A percentile compares a stretch with the other conserved stretches of the same genome.
phyloP scores from a whole-genome alignment of 1,284 basidiomycete genomes.

The Apiotrichum veenhuisii region DNA sequence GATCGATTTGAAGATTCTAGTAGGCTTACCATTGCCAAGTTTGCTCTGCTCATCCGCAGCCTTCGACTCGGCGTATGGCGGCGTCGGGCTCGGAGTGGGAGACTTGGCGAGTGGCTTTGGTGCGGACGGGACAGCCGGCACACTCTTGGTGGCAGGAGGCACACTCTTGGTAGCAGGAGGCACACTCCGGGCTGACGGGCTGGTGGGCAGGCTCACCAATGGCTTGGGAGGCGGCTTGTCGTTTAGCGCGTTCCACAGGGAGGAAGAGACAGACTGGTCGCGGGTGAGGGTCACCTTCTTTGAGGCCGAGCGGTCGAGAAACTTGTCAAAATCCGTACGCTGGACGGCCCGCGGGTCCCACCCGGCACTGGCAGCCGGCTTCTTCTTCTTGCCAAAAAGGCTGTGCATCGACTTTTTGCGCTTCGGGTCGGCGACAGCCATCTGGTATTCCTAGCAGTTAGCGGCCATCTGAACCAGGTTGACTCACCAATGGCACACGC shows the following conservation, averaged over 20 bases:
- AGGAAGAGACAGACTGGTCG: conserved; percentile 19
- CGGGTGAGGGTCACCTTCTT: conserved; percentile 29
- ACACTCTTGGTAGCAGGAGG: conserved; percentile 2
- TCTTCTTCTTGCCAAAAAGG: conserved; percentile 44
- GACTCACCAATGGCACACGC: conserved; percentile 62
- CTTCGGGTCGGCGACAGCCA: conserved; percentile 60
- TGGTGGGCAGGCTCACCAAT: background rate
- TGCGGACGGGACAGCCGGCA: background rate
- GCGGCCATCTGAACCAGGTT: background rate
- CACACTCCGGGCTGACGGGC: conserved; percentile 3
- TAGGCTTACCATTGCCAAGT: conserved; percentile 59
- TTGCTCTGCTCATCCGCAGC: conserved; percentile 51
- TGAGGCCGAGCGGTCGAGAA: conserved; percentile 49
- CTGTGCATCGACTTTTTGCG: conserved; percentile 44
- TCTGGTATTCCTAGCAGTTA: conserved; percentile 63
- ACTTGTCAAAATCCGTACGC: conserved; percentile 68
- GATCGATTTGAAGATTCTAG: conserved; percentile 28
- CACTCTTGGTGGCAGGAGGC: background rate
- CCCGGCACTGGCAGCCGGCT: conserved; percentile 31
- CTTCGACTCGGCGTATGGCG: conserved; percentile 3
- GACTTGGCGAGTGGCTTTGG: conserved; percentile 9
- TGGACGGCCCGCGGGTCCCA: background rate
- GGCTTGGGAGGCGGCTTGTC: conserved; percentile 6
- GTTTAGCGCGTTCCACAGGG: conserved; percentile 30
- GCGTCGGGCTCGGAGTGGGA: conserved; percentile 58